Conservation (phyloP, 306 rosid genomes). For the Vicia villosa region DNA sequence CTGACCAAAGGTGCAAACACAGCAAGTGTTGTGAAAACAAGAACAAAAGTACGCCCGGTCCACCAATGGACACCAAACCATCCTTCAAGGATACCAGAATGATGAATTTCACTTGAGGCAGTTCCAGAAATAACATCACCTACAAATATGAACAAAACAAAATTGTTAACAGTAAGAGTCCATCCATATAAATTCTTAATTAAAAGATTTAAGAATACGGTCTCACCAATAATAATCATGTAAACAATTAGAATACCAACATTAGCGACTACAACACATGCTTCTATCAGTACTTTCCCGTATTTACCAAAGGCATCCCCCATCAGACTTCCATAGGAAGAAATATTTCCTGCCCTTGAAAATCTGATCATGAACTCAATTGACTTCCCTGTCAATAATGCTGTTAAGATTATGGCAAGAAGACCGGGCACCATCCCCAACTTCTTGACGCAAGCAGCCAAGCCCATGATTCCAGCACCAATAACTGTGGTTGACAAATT, state of each 20-base stretch:
- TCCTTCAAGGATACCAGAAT: constrained; percentile 78
- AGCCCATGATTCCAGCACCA: constrained; percentile 93
- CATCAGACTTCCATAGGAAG: constrained; percentile 77
- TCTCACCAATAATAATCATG: constrained; percentile 80
- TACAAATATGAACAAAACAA: constrained; percentile 43
- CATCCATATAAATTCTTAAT: not conserved
- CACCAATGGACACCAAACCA: constrained; percentile 94
- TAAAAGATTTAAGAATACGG: constrained; percentile 9
- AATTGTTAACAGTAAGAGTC: constrained; percentile 17
- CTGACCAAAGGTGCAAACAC: constrained; percentile 75
- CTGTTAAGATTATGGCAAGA: constrained; percentile 62
- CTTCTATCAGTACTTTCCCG: constrained; percentile 65
- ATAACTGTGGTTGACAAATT: constrained; percentile 85
- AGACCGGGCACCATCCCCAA: constrained; percentile 85
- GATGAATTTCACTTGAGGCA: constrained; percentile 69
- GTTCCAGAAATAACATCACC: constrained; percentile 97
- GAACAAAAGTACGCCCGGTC: constrained; percentile 67
- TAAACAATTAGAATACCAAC: constrained; percentile 74
- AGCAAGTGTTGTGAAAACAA: constrained; percentile 58
- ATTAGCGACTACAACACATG: constrained; percentile 64
- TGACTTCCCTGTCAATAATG: constrained; percentile 71
- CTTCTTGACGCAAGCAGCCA: constrained; percentile 79
- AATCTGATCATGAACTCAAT: constrained; percentile 69
- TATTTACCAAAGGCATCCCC: constrained; percentile 70
- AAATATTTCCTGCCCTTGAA: constrained; percentile 64